Evolutionary conservation across 495 filamentous ascomycete genomes (phyloP).

Genomic region (Entonaema liquescens): DNA sequence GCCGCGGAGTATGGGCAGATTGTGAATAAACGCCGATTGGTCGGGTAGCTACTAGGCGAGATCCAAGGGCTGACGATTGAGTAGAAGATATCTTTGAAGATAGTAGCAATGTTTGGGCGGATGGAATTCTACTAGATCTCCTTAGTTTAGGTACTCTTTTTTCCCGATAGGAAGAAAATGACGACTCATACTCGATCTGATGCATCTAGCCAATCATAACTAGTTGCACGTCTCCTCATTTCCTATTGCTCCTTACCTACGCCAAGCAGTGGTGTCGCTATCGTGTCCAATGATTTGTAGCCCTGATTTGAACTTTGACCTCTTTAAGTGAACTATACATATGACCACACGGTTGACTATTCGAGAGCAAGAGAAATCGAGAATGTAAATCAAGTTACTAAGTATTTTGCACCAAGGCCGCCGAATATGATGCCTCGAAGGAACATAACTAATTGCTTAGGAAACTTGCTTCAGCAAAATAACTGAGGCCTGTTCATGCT

Average conservation of each 20-base stretch:
- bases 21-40: slow-evolving; percentile 23
- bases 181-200: slow-evolving; percentile 15
- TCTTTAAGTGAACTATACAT: not conserved
- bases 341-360: no score
- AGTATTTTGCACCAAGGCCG: no score
- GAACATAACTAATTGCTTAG: no score
- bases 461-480: no score
- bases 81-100: slow-evolving; percentile 13
- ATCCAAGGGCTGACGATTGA: not conserved
- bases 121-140: slow-evolving; percentile 21
- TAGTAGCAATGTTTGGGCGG: slow-evolving; percentile 7
- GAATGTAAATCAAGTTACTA: not conserved
- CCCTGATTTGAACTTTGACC: not conserved
- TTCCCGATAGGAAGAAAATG: slow-evolving; percentile 10
- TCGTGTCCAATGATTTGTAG: not conserved
- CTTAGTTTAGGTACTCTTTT: slow-evolving; percentile 15
- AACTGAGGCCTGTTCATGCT: no score
- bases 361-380: no score
- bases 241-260: not conserved
- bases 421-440: not conserved
- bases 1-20: slow-evolving; percentile 6
- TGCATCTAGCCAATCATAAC: slow-evolving; percentile 20
- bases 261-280: not conserved
- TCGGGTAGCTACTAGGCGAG: not conserved
- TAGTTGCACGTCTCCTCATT: not conserved